Evolutionary conservation across 2,329 filamentous ascomycete genomes (phyloP).

Genomic region (Blastomyces gilchristii): DNA sequence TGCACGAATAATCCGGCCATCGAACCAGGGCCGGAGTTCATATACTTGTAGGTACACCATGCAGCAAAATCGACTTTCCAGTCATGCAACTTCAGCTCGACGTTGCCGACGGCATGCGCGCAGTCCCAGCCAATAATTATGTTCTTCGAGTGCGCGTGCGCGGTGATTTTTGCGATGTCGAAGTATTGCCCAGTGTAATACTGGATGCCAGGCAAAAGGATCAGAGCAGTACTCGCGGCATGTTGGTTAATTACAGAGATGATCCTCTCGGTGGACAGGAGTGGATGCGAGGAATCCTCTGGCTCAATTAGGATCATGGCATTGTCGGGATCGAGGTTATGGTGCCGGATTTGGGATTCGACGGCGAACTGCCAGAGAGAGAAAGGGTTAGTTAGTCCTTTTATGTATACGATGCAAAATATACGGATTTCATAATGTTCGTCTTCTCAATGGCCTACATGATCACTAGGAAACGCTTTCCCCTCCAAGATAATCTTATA

Average conservation of each 20-base stretch:
- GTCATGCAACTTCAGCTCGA: constrained; percentile 66
- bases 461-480: constrained; percentile 82
- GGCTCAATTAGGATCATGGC: constrained; percentile 68
- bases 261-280: constrained; percentile 61
- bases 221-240: constrained; percentile 59
- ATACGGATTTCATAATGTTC: not conserved
- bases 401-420: not conserved
- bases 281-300: constrained; percentile 41
- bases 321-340: constrained; percentile 54
- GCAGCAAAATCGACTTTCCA: constrained; percentile 87
- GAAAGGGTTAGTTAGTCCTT: not conserved
- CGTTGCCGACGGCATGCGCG: constrained; percentile 77
- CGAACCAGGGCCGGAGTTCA: constrained; percentile 73
- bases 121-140: constrained; percentile 79
- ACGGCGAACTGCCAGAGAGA: constrained; percentile 56
- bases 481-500: constrained; percentile 84
- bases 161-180: constrained; percentile 70
- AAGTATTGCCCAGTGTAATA: constrained; percentile 88
- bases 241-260: constrained; percentile 64
- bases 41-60: constrained; percentile 93
- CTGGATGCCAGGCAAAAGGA: constrained; percentile 78
- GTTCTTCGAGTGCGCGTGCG: constrained; percentile 59
- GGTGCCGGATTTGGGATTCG: constrained; percentile 66
- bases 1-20: constrained; percentile 78
- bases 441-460: constrained; percentile 40